These are phyloP conservation scores for Amylostereum areolatum DNA, from an alignment of 1,284 basidiomycete genomes.

Conservation along the genomic window DNA sequence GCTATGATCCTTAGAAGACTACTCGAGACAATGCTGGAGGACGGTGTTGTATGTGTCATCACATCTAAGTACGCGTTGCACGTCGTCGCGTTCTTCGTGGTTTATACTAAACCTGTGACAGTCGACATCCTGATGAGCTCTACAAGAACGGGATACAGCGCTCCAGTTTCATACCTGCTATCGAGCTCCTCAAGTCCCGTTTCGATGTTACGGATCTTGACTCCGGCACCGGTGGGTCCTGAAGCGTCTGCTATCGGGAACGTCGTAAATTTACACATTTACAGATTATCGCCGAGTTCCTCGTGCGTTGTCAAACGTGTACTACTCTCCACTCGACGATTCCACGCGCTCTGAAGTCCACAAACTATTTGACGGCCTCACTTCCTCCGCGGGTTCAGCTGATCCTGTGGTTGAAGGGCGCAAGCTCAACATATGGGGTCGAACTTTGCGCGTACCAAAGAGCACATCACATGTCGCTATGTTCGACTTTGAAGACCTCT, in stretches of 20 bases:
- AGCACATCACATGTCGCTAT: conserved; percentile 77
- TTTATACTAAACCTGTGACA: conserved; percentile 25
- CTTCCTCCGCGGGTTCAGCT: conserved; percentile 42
- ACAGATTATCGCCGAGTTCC: conserved; percentile 91
- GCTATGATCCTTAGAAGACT: conserved; percentile 96
- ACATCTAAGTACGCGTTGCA: conserved; percentile 81
- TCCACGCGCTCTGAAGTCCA: conserved; percentile 67
- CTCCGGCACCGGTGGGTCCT: conserved; percentile 78
- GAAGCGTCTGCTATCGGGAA: background rate
- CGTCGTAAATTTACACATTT: conserved; percentile 26
- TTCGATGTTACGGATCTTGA: conserved; percentile 90
- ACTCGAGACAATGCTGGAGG: conserved; percentile 78
- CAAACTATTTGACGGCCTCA: conserved; percentile 77
- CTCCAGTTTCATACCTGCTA: conserved; percentile 93
- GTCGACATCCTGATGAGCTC: conserved; percentile 94
- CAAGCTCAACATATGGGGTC: conserved; percentile 83
- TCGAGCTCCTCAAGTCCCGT: conserved; percentile 85
- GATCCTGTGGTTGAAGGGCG: conserved; percentile 62
- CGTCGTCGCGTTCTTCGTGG: background rate
- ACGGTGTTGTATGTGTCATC: conserved; percentile 92
- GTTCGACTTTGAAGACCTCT: conserved; percentile 86
- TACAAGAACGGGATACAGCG: conserved; percentile 99
- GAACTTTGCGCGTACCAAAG: conserved; percentile 74
- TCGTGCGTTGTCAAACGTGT: conserved; percentile 86
- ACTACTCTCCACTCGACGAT: conserved; percentile 74